Conservation (phyloP, 2,329 filamentous ascomycete species). For the Phoma sp. region DNA sequence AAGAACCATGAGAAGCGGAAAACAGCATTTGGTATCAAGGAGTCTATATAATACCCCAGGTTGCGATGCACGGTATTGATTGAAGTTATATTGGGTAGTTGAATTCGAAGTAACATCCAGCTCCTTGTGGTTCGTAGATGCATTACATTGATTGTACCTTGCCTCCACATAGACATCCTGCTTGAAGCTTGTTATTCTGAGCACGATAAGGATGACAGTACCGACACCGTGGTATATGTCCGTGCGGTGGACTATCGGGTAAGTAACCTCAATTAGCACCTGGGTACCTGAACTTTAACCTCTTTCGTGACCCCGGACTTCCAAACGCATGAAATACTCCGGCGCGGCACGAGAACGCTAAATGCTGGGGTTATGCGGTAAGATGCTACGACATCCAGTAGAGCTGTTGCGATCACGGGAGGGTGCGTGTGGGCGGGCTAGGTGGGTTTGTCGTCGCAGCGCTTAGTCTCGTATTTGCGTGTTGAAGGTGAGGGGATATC, state of each 20-base stretch:
- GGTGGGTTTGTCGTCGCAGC: too few relatives aligned
- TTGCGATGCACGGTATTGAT: background rate
- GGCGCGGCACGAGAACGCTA: background rate
- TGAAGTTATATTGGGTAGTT: background rate
- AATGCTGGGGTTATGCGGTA: background rate
- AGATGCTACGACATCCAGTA: conserved; percentile 2
- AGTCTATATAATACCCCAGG: background rate
- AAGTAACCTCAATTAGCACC: conserved; percentile 9
- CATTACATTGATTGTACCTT: background rate
- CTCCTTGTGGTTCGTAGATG: too few relatives aligned
- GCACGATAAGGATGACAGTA: background rate
- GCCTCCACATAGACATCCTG: background rate
- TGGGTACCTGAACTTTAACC: conserved; percentile 4
- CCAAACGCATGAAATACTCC: background rate
- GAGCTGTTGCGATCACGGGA: background rate
- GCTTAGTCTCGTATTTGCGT: too few relatives aligned
- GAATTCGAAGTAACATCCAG: background rate
- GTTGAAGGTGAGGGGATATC: too few relatives aligned
- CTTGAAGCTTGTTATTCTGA: too few relatives aligned
- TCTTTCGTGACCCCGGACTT: background rate
- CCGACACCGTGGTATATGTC: background rate
- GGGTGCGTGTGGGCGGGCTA: background rate
- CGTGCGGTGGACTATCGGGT: background rate
- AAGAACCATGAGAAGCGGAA: too few relatives aligned
- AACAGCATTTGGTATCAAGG: too few relatives aligned